Conservation (phyloP, 164 flowering plant species). For the Magnolia changhungtana region DNA sequence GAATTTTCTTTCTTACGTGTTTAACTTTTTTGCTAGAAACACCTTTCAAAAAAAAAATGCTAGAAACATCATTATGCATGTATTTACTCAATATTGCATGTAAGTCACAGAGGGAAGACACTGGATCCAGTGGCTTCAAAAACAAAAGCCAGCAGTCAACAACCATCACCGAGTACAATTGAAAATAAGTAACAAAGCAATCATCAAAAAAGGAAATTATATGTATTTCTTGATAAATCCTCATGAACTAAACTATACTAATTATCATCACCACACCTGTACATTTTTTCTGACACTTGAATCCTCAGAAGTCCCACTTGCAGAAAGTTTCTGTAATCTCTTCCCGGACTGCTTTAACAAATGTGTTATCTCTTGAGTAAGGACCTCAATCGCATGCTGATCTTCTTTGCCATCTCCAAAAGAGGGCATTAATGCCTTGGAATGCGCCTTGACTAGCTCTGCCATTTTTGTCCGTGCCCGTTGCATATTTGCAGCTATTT, state of each 20-base stretch:
- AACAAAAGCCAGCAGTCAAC: background rate
- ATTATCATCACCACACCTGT: conserved; percentile 48
- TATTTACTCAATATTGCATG: too few relatives aligned
- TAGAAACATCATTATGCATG: too few relatives aligned
- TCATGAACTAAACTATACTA: background rate
- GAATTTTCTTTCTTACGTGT: too few relatives aligned
- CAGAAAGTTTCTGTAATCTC: conserved; percentile 64
- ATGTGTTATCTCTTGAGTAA: conserved; percentile 81
- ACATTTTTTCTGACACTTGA: conserved; percentile 88
- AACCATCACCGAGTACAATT: background rate
- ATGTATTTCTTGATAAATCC: background rate
- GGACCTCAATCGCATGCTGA: conserved; percentile 69
- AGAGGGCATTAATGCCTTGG: conserved; percentile 91
- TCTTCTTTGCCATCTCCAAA: conserved; percentile 93
- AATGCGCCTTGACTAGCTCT: conserved; percentile 84
- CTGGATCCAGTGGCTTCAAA: too few relatives aligned
- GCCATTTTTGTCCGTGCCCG: conserved; percentile 71
- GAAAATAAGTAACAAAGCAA: background rate
- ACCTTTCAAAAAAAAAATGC: too few relatives aligned
- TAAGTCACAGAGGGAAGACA: too few relatives aligned
- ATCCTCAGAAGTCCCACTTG: conserved; percentile 80
- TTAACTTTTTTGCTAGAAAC: too few relatives aligned
- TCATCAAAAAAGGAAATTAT: background rate
- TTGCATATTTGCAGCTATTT: conserved; percentile 69
- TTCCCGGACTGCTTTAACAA: conserved; percentile 74